These are phyloP conservation scores for Podospora comata DNA, from an alignment of 495 filamentous ascomycete genomes.

Conservation along the genomic window DNA sequence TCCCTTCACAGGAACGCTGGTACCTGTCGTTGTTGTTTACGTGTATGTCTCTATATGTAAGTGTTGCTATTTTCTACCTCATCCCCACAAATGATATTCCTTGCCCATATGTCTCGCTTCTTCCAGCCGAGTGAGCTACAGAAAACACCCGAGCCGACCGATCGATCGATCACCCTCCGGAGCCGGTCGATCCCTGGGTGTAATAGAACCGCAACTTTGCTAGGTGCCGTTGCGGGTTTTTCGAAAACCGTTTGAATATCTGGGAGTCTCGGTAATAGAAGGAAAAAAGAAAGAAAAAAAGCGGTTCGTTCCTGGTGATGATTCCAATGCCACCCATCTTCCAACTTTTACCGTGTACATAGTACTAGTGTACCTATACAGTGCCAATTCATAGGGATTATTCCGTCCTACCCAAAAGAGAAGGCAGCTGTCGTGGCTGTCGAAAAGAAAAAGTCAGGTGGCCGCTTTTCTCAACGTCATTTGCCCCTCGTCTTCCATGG, in stretches of 20 bases:
- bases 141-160: background rate
- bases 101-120: background rate
- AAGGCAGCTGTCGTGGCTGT: background rate
- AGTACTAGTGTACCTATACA: background rate
- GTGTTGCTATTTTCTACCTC: background rate
- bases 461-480: slow-evolving; percentile 24
- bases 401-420: background rate
- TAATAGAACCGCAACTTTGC: background rate
- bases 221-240: background rate
- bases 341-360: background rate
- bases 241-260: background rate
- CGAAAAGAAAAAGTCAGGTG: background rate
- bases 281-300: background rate
- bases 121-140: background rate
- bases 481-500: slow-evolving; percentile 9
- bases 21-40: background rate
- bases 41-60: background rate
- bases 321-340: background rate
- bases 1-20: background rate
- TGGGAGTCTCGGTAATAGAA: background rate
- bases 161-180: background rate
- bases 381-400: background rate
- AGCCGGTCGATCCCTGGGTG: background rate
- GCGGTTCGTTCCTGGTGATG: background rate
- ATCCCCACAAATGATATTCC: background rate